Percentiles rank a stretch among this genome's conserved stretches.
These are phyloP conservation scores for Cercospora sp. DNA, from an alignment of 2,329 filamentous ascomycete species.

Conservation along the genomic window DNA sequence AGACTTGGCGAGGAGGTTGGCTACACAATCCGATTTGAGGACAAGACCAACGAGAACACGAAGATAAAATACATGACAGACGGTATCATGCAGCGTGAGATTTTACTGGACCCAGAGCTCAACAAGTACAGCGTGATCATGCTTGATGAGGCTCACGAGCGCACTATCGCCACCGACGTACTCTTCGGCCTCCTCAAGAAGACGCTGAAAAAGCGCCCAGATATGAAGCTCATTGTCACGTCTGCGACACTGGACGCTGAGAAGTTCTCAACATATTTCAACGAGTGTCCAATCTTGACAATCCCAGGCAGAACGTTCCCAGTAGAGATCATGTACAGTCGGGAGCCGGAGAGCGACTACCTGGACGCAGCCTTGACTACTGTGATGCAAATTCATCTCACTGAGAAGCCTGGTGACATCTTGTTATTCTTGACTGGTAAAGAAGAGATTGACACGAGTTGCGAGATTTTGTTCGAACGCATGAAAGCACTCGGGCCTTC, in stretches of 20 bases:
- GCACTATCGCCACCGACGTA: constrained; percentile 93
- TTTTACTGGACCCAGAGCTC: constrained; percentile 86
- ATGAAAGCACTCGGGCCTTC: constrained; percentile 93
- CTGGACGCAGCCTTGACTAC: constrained; percentile 91
- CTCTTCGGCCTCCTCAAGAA: constrained; percentile 94
- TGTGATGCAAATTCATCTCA: constrained; percentile 97
- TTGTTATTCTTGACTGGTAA: constrained; percentile 96
- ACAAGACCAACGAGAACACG: constrained; percentile 82
- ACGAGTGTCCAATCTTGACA: constrained; percentile 92
- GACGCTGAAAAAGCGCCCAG: constrained; percentile 78
- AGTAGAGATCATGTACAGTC: constrained; percentile 92
- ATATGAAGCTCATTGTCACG: constrained; percentile 93
- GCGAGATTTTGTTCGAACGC: constrained; percentile 87
- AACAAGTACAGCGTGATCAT: constrained; percentile 94
- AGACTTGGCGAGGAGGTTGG: constrained; percentile 88
- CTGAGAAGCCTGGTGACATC: constrained; percentile 89
- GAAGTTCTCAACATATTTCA: constrained; percentile 96
- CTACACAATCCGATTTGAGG: constrained; percentile 97
- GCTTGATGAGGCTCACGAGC: constrained; percentile 96
- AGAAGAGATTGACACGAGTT: constrained; percentile 94
- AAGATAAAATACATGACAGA: constrained; percentile 99
- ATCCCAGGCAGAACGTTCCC: constrained; percentile 95
- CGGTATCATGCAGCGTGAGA: constrained; percentile 94
- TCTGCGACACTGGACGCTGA: constrained; percentile 95
- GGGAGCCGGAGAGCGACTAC: constrained; percentile 94